phyloP scores from a whole-genome alignment of 495 filamentous ascomycete species.

The Trichocladium uniseriatum region DNA sequence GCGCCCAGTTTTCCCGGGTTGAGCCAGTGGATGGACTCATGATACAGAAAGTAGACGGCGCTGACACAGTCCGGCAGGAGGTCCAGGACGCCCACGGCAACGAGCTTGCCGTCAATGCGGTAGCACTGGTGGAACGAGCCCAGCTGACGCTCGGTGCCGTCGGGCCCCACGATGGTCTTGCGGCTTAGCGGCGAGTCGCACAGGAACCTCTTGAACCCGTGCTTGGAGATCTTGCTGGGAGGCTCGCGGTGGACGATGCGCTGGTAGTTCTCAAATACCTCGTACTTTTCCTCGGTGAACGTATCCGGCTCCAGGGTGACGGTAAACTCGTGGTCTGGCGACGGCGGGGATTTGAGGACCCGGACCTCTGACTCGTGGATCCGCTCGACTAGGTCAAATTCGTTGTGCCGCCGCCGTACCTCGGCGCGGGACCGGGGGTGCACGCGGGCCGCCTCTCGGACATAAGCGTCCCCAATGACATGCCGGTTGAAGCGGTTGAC shows the following conservation, averaged over 20 bases:
- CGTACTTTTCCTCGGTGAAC: constrained; percentile 82
- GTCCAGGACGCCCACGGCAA: constrained; percentile 85
- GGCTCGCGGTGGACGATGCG: constrained; percentile 67
- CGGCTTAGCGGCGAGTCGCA: constrained; percentile 67
- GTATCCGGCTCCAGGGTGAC: constrained; percentile 71
- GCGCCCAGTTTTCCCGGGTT: constrained; percentile 85
- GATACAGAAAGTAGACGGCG: constrained; percentile 91
- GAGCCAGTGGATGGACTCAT: constrained; percentile 69
- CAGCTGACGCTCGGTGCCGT: constrained; percentile 48
- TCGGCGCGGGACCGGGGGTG: constrained; percentile 75
- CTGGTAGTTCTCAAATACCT: constrained; percentile 82
- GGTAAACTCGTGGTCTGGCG: constrained; percentile 69
- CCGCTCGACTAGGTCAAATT: constrained; percentile 62
- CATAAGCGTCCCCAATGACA: constrained; percentile 71
- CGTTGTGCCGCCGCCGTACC: constrained; percentile 59
- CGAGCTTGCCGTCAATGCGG: constrained; percentile 75
- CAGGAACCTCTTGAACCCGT: constrained; percentile 73
- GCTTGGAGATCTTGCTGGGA: constrained; percentile 51
- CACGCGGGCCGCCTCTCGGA: constrained; percentile 58
- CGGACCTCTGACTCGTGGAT: constrained; percentile 60
- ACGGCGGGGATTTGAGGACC: constrained; percentile 45
- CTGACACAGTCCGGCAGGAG: constrained; percentile 80
- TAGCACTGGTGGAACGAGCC: constrained; percentile 97
- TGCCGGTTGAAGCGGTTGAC: constrained; percentile 86
- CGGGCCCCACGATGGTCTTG: constrained; percentile 32